Percentiles rank a stretch among this genome's conserved stretches.
phyloP scores from a whole-genome alignment of 176 grass and related monocot genomes.

The Avena atlantica region DNA sequence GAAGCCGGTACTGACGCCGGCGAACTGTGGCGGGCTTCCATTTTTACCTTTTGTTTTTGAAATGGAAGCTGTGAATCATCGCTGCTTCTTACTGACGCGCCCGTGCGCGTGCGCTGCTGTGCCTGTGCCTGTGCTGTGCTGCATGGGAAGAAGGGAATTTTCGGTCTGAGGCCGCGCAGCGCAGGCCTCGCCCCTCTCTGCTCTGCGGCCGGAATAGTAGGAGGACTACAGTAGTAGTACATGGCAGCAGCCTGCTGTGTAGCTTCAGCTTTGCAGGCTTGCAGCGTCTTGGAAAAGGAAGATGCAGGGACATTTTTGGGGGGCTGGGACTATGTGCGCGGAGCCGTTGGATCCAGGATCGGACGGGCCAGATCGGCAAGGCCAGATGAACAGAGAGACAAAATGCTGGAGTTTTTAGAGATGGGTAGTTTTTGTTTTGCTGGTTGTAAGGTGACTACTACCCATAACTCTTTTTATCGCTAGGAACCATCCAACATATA shows the following conservation, averaged over 20 bases:
- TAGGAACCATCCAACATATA: too few relatives aligned
- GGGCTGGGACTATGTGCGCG: not conserved
- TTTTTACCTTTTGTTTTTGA: conserved; percentile 61
- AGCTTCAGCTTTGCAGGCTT: not conserved
- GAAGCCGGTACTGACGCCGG: not conserved
- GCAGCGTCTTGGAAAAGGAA: not conserved
- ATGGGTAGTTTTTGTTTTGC: too few relatives aligned
- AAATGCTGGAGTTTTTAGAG: not conserved
- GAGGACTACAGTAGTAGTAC: not conserved
- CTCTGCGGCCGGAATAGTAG: not conserved
- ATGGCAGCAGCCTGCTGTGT: conserved; percentile 1
- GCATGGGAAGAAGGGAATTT: conserved; percentile 40
- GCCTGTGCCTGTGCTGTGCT: not conserved
- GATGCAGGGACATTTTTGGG: not conserved
- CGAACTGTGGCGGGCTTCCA: conserved; percentile 38
- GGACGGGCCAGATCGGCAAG: not conserved
- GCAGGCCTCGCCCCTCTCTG: not conserved
- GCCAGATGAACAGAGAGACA: not conserved
- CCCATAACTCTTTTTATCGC: too few relatives aligned
- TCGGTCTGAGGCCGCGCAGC: not conserved
- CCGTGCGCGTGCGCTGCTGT: conserved; percentile 9
- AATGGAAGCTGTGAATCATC: conserved; percentile 53
- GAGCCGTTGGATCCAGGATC: conserved; percentile 21
- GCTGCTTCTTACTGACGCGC: conserved; percentile 49
- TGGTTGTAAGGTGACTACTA: too few relatives aligned